Percentiles rank a stretch among this genome's conserved stretches.
Evolutionary conservation across 441 rosid genomes (phyloP).

Genomic region (Arabidopsis lyrata): DNA sequence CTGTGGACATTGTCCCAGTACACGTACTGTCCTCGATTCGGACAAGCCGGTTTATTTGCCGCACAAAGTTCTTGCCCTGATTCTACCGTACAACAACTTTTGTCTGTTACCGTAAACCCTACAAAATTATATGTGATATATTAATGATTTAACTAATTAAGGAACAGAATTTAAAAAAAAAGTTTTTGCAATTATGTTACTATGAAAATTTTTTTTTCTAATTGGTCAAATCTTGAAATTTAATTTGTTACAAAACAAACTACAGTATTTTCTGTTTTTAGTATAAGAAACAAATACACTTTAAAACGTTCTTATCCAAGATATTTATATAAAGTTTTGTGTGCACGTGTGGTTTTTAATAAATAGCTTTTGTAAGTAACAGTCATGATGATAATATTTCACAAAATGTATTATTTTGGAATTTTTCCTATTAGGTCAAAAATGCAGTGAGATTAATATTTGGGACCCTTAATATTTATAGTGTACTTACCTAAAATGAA

Average conservation of each 20-base stretch:
- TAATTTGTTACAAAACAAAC: too few relatives aligned
- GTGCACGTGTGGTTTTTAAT: background rate
- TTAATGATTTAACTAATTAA: background rate
- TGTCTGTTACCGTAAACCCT: constrained; percentile 52
- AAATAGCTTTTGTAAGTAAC: background rate
- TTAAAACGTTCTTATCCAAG: too few relatives aligned
- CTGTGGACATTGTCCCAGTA: constrained; percentile 70
- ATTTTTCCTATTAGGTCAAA: background rate
- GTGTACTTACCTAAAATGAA: constrained; percentile 35
- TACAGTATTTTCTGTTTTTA: too few relatives aligned
- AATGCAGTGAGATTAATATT: background rate
- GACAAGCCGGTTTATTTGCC: constrained; percentile 44
- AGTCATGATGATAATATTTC: background rate
- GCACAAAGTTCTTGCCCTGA: constrained; percentile 46
- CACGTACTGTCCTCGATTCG: constrained; percentile 42
- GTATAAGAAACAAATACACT: too few relatives aligned
- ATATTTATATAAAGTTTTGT: background rate
- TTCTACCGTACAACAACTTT: constrained; percentile 53
- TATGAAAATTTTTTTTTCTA: background rate
- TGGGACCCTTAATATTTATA: background rate
- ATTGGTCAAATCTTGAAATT: background rate
- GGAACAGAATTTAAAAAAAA: background rate
- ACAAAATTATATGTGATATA: background rate
- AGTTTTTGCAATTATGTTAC: background rate
- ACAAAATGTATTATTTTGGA: background rate